Conservation (phyloP, 306 rosid species). For the Dicorynia guianensis region DNA sequence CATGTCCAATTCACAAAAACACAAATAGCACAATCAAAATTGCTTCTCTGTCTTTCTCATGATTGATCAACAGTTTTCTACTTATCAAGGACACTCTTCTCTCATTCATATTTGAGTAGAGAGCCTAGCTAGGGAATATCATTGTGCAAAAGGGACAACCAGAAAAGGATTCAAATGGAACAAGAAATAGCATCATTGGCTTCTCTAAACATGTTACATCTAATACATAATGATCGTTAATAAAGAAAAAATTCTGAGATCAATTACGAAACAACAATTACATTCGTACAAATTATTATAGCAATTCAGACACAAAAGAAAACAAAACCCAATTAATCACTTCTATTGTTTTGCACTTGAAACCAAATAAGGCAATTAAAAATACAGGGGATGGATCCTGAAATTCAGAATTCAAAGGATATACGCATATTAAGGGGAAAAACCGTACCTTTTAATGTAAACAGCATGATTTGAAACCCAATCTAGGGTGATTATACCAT, state of each 20-base stretch:
- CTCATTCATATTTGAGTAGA: not conserved
- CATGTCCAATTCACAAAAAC: constrained; percentile 8
- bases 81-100: constrained; percentile 4
- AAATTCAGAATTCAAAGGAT: not conserved
- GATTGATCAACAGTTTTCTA: constrained; percentile 20
- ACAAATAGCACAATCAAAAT: not conserved
- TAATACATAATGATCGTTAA: not conserved
- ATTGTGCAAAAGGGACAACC: not conserved
- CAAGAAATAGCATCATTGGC: constrained; percentile 8
- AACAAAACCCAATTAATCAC: constrained; percentile 30
- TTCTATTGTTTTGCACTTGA: not conserved
- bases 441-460: constrained; percentile 20
- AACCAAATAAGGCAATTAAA: constrained; percentile 1
- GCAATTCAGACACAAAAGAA: not conserved
- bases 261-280: constrained; percentile 4
- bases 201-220: constrained; percentile 15
- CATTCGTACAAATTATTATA: not conserved
- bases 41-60: not conserved
- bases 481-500: constrained; percentile 1
- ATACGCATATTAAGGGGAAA: not conserved
- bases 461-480: constrained; percentile 12
- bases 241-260: not conserved
- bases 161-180: not conserved
- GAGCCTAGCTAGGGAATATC: not conserved
- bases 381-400: not conserved